Conservation (phyloP, 345 rosid genomes). For the Nephelium lappaceum region DNA sequence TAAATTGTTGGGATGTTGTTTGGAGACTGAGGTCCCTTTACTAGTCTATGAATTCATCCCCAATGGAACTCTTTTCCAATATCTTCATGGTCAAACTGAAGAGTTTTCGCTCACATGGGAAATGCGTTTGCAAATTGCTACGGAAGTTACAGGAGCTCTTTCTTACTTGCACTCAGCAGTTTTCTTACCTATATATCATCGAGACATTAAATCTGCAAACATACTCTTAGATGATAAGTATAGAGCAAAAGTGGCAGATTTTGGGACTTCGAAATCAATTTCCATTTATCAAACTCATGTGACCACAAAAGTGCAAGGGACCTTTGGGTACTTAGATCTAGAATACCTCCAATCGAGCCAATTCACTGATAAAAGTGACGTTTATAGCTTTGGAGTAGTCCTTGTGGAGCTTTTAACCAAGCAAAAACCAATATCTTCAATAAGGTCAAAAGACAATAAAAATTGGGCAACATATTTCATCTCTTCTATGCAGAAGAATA, state of each 20-base stretch:
- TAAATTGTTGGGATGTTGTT: conserved; percentile 8
- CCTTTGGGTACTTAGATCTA: conserved; percentile 11
- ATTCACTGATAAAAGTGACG: conserved; percentile 11
- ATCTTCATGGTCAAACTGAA: conserved; percentile 11
- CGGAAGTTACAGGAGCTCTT: conserved; percentile 10
- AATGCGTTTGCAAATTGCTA: not conserved
- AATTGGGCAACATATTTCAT: conserved; percentile 1
- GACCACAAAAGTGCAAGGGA: not conserved
- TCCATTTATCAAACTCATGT: conserved; percentile 11
- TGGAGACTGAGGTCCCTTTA: not conserved
- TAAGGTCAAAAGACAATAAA: not conserved
- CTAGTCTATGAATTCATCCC: conserved; percentile 6
- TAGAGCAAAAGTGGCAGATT: conserved; percentile 16
- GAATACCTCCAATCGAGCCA: not conserved
- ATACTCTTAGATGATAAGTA: conserved; percentile 15
- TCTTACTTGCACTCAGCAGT: not conserved
- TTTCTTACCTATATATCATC: not conserved
- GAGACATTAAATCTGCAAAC: conserved; percentile 1
- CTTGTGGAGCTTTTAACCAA: conserved; percentile 11
- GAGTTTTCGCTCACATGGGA: conserved; percentile 14
- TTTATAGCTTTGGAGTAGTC: conserved; percentile 9
- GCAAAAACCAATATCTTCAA: not conserved
- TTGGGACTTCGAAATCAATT: conserved; percentile 10
- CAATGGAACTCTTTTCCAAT: conserved; percentile 11
- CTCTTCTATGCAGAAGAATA: not conserved